phyloP scores from a whole-genome alignment of 495 filamentous ascomycete species.

The Podospora pseudocomata region DNA sequence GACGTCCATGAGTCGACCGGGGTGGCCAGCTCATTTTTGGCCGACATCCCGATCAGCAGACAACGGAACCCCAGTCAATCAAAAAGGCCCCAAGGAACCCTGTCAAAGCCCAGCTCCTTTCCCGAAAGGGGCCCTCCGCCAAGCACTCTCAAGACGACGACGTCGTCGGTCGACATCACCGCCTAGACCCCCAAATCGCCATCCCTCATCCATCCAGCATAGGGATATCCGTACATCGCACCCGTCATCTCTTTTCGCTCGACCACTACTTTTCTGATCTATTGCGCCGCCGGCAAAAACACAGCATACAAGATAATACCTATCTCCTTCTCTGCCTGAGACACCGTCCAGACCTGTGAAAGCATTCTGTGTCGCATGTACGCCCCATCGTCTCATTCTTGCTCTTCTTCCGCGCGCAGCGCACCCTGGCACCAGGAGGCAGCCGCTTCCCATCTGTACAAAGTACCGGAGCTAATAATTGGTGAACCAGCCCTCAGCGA shows the following conservation, averaged over 20 bases:
- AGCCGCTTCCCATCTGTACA: not conserved
- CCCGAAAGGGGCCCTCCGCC: constrained; percentile 7
- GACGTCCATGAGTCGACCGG: not conserved
- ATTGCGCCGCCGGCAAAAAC: too few relatives aligned
- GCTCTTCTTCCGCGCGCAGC: not conserved
- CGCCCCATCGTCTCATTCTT: not conserved
- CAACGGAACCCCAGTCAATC: constrained; percentile 5
- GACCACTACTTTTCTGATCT: too few relatives aligned
- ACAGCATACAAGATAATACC: not conserved
- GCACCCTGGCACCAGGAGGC: too few relatives aligned
- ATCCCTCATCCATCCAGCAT: not conserved
- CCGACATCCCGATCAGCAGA: constrained; percentile 5
- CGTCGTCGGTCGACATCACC: constrained; percentile 11
- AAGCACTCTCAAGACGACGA: constrained; percentile 8
- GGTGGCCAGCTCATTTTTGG: not conserved
- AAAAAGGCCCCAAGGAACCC: constrained; percentile 2
- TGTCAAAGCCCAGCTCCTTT: constrained; percentile 7
- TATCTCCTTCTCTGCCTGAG: too few relatives aligned
- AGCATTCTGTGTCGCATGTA: constrained; percentile 4
- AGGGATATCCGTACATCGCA: not conserved
- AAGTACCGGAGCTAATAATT: not conserved
- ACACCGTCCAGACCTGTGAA: not conserved
- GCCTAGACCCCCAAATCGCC: not conserved
- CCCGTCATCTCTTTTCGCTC: not conserved
- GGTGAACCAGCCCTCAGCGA: not conserved